Base-by-base conservation (phyloP, 306 rosid species). In the Malus orientalis region DNA sequence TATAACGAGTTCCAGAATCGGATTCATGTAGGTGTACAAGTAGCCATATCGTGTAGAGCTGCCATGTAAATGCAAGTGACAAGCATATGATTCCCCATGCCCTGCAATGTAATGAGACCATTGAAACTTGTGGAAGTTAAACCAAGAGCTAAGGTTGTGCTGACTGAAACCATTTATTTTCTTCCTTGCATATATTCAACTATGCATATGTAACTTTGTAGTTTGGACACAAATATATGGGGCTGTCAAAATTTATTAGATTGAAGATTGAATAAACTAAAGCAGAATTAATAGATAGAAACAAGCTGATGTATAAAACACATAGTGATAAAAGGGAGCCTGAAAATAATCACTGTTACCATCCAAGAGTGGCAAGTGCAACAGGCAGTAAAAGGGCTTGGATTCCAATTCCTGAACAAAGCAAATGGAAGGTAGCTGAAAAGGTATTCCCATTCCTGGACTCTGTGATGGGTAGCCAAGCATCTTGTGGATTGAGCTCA, bases 391-490 rank as follows among this genome's bases (percentile, higher is more conserved):
- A 81, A 79, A 89, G 91, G 57, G 94, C 86, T 67, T 89, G 94
- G 77, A 83, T 57, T 11, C 94, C 94, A 76, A 89, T 86, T 6
- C 94, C 94, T 60, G 94, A 89, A 15, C 82, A 87, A 22, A 89
- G 86, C 40, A 88, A 83, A 20, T 84, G 91, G 67, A 89, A 87
- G 70, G 88, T 91, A 76, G 91, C 87, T 66, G 86, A 86, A 25
- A 70, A 87, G 29, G 87, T 77, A 64, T 86, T 87, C 4, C 94
- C 94, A 72, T 84, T 87, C 66, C 91, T 84, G 6, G 94, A 89
- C 76, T 89, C 88, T 59, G 94, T 89, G 54, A 89, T 75, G 23
- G 94, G 94, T 8, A 89, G 83, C 94, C 94, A 89, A 71, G 87
- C 86, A 79, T 89, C 94, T 0, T 87, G 90, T 80, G 88, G 90